phyloP scores from a whole-genome alignment of 176 grass and related monocot genomes.

The Coix lacrymajobi region DNA sequence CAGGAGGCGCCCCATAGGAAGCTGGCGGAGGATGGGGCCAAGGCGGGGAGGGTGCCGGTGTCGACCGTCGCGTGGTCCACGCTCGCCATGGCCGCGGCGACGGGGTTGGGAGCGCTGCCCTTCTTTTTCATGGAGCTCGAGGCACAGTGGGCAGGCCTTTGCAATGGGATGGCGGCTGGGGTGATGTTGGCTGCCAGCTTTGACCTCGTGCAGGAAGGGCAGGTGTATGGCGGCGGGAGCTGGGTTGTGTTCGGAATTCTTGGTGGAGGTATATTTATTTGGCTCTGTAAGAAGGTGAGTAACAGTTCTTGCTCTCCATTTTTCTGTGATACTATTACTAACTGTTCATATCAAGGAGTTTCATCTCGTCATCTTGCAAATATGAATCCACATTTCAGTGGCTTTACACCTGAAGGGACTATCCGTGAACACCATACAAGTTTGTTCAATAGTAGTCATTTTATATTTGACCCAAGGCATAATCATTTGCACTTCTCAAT shows the following conservation, averaged over 20 bases:
- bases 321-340: background rate
- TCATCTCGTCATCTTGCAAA: background rate
- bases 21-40: slow-evolving; percentile 48
- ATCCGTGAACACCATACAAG: background rate
- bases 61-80: slow-evolving; percentile 85
- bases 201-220: slow-evolving; percentile 89
- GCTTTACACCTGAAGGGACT: background rate
- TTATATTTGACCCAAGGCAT: background rate
- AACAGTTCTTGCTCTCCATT: background rate
- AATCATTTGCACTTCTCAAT: background rate
- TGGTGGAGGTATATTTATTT: slow-evolving; percentile 83
- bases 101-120: slow-evolving; percentile 69
- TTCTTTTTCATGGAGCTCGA: slow-evolving; percentile 97
- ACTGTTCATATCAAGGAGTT: background rate
- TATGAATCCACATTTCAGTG: background rate
- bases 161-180: slow-evolving; percentile 81
- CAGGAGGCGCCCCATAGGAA: slow-evolving; percentile 64
- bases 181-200: slow-evolving; percentile 98
- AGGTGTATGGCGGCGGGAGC: slow-evolving; percentile 68
- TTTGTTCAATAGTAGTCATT: background rate
- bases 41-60: slow-evolving; percentile 55
- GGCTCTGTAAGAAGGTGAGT: slow-evolving; percentile 95
- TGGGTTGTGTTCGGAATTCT: slow-evolving; percentile 94
- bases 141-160: slow-evolving; percentile 76
- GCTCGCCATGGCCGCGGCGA: slow-evolving; percentile 85